Conservation (phyloP, 768 basidiomycete genomes). For the Tulasnella sp. region DNA sequence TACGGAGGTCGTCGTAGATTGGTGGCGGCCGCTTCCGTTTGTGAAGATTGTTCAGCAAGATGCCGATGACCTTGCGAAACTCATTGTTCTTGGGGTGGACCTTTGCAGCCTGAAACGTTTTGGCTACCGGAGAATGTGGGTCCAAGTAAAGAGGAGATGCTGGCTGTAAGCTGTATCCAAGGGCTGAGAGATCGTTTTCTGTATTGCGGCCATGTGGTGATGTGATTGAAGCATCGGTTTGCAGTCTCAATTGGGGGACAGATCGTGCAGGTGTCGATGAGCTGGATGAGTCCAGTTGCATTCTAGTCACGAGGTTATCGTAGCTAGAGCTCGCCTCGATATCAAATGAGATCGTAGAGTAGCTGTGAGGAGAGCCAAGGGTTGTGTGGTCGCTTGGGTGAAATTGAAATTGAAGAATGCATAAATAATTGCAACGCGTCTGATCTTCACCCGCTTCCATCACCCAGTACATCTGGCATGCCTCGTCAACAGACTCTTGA, state of each 20-base stretch:
- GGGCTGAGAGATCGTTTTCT: neutral
- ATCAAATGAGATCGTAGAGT: no score
- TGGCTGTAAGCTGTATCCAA: neutral
- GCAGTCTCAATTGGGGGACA: constrained; percentile 3
- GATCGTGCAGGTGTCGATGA: neutral
- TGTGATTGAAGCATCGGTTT: neutral
- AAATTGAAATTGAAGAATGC: neutral
- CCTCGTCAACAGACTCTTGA: neutral
- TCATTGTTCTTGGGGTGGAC: constrained; percentile 38
- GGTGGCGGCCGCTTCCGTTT: constrained; percentile 43
- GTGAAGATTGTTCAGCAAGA: constrained; percentile 53
- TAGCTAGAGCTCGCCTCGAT: no score
- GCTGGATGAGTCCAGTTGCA: no score
- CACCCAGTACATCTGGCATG: neutral
- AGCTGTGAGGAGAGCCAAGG: no score
- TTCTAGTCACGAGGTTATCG: no score
- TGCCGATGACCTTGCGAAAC: constrained; percentile 55
- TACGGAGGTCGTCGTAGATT: constrained; percentile 35
- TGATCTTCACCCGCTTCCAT: neutral
- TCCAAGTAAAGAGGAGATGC: neutral
- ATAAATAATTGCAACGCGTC: no score
- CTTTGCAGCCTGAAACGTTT: neutral
- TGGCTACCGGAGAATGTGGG: neutral
- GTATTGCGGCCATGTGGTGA: neutral
- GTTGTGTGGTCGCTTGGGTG: no score